These are phyloP conservation scores for Phaeosphaeriaceae sp. DNA, from an alignment of 2,329 filamentous ascomycete species.

Conservation along the genomic window DNA sequence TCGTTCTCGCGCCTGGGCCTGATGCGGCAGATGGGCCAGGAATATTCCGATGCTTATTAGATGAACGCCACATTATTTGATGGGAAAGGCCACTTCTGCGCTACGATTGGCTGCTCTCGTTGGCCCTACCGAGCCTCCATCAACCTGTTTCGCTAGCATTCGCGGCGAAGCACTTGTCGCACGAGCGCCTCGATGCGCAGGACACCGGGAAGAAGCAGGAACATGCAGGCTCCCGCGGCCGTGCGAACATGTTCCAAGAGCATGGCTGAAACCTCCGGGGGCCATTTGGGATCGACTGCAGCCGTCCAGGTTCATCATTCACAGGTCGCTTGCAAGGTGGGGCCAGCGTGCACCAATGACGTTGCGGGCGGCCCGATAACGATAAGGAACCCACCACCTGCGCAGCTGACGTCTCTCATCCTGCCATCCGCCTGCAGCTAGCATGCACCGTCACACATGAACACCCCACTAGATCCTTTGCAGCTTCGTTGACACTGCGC, in stretches of 20 bases:
- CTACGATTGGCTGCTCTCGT: slow-evolving; percentile 14
- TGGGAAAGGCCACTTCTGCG: slow-evolving; percentile 1
- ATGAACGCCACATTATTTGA: slow-evolving; percentile 15
- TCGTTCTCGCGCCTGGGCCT: slow-evolving; percentile 7
- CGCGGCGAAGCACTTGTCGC: slow-evolving; percentile 15
- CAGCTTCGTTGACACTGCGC: slow-evolving; percentile 34
- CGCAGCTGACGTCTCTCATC: slow-evolving; percentile 14
- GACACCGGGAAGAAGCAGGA: slow-evolving; percentile 17
- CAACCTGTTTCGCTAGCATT: slow-evolving; percentile 5
- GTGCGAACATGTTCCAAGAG: slow-evolving; percentile 17
- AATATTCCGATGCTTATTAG: slow-evolving; percentile 6
- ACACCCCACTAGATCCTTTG: slow-evolving; percentile 26
- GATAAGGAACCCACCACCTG: slow-evolving; percentile 23
- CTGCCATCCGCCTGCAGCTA: slow-evolving; percentile 36
- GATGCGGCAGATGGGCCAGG: slow-evolving; percentile 1
- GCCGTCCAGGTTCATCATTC: slow-evolving; percentile 10
- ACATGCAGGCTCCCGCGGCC: slow-evolving; percentile 19
- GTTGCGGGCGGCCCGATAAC: slow-evolving; percentile 28
- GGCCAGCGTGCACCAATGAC: slow-evolving; percentile 26
- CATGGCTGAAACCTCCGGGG: slow-evolving; percentile 17
- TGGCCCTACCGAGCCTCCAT: slow-evolving; percentile 7
- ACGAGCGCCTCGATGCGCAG: slow-evolving; percentile 11
- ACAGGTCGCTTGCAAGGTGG: slow-evolving; percentile 17
- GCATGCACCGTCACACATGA: slow-evolving; percentile 28
- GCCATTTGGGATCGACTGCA: not conserved